Evolutionary conservation across 2,329 filamentous ascomycete species (phyloP), one percentile per base, ranked within the genome.

Genomic region (Onygenales sp.): DNA sequence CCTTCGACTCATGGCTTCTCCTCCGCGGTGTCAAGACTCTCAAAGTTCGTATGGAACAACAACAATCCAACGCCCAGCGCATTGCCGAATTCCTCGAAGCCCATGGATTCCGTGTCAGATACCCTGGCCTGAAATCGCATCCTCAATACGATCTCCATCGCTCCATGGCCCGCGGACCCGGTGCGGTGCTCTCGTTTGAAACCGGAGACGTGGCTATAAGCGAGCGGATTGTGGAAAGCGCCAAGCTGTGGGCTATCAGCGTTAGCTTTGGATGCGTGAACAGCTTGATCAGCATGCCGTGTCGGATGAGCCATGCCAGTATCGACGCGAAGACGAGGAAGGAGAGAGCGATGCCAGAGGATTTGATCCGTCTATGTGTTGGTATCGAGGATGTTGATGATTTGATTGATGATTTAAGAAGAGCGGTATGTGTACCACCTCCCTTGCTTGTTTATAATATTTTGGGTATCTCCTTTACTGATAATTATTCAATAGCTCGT

Each of bases 201-300:
- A 98, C 93, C 0, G 93, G 93, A 8, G 88, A 95, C 63, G 76
- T 90, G 2, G 75, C 78, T 7, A 73, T 96, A 35, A 94, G 88
- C 4, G 89, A 96, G 74, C 82, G 91, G 41, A 96, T 98, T 63
- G 93, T 98, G 5, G 93, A 97, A 73, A 88, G 87, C 33, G 88
- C 93, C 2, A 83, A 87, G 59, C 77, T 98, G 35, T 98, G 89
- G 84, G 90, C 87, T 36, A 98, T 98, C 62, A 94, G 88, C 60
- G 93, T 98, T 55, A 95, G 89, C 66, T 98, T 98, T 68, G 93
- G 93, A 47, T 97, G 93, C 69, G 93, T 98, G 60, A 98, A 98
- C 75, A 95, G 89, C 68, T 76, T 98, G 69, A 98, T 98, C 72
- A 96, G 91, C 75, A 96, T 98, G 92, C 92, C 93, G 7, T 98